Conservation (phyloP, 2,329 filamentous ascomycete species). For the Scedosporium boydii region DNA sequence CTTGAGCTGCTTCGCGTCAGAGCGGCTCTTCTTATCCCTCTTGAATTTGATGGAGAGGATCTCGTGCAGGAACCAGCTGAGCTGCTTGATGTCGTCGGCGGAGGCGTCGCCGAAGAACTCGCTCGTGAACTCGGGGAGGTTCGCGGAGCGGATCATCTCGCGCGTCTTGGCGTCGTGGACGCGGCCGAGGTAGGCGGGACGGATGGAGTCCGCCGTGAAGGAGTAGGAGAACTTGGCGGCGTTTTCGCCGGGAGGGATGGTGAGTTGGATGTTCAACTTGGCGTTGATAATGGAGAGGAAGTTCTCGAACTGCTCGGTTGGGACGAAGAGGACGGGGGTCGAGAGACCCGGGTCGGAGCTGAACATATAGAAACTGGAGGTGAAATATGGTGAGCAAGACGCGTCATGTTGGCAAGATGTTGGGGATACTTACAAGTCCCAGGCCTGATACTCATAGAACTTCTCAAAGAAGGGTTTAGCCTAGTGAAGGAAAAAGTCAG, state of each 20-base stretch:
- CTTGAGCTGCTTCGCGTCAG: constrained; percentile 34
- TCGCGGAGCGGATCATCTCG: not conserved
- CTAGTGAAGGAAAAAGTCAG: constrained; percentile 16
- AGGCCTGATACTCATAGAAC: constrained; percentile 36
- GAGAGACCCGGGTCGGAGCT: constrained; percentile 33
- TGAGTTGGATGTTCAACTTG: constrained; percentile 41
- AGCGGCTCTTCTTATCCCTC: constrained; percentile 34
- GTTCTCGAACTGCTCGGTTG: constrained; percentile 52
- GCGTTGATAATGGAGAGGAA: constrained; percentile 58
- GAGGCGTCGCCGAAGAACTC: not conserved
- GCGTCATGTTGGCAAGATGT: not conserved
- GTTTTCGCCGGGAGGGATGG: constrained; percentile 44
- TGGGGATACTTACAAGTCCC: constrained; percentile 62
- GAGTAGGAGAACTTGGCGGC: constrained; percentile 47
- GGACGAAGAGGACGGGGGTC: constrained; percentile 57
- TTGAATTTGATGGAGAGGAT: constrained; percentile 32
- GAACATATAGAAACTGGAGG: constrained; percentile 56
- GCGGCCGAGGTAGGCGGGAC: constrained; percentile 54
- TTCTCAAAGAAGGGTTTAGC: constrained; percentile 42
- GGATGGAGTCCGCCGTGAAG: constrained; percentile 52
- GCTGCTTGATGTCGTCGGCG: not conserved
- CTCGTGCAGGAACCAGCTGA: constrained; percentile 17
- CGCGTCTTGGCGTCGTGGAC: constrained; percentile 20
- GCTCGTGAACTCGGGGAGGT: not conserved
- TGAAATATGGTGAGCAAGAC: not conserved